A percentile compares a stretch with the other conserved stretches of the same genome.
These are phyloP conservation scores for Camelina hispida DNA, from an alignment of 345 rosid genomes.

Conservation along the genomic window DNA sequence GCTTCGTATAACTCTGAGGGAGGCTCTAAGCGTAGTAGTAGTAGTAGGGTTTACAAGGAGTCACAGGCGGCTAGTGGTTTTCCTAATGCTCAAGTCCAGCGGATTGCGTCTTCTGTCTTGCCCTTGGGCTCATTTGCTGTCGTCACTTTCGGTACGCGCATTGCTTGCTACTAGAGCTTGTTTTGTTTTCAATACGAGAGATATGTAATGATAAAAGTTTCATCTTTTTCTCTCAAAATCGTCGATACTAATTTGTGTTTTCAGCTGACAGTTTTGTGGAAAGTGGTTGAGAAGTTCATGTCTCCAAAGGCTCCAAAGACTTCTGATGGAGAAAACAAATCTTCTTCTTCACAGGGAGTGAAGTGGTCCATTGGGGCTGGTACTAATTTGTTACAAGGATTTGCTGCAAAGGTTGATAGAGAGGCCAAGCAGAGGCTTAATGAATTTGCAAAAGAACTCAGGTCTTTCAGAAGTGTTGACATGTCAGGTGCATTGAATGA, in stretches of 20 bases:
- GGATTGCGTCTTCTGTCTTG: constrained; percentile 58
- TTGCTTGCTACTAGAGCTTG: constrained; percentile 2
- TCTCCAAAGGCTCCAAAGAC: constrained; percentile 55
- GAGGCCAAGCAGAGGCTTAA: constrained; percentile 82
- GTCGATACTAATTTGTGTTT: constrained; percentile 60
- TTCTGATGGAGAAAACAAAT: constrained; percentile 50
- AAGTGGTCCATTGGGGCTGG: constrained; percentile 80
- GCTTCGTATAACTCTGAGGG: constrained; percentile 53
- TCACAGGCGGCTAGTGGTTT: constrained; percentile 61
- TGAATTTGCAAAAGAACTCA: constrained; percentile 80
- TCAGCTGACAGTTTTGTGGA: constrained; percentile 99
- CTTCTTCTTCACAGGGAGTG: constrained; percentile 62
- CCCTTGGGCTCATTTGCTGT: constrained; percentile 68
- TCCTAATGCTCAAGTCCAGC: constrained; percentile 56
- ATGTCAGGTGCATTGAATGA: constrained; percentile 73
- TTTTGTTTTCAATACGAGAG: not conserved
- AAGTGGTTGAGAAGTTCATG: constrained; percentile 73
- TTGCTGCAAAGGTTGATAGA: constrained; percentile 67
- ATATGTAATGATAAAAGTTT: not conserved
- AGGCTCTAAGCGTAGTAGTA: constrained; percentile 55
- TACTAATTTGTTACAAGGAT: constrained; percentile 71
- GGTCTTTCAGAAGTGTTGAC: constrained; percentile 79
- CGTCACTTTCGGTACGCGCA: constrained; percentile 69
- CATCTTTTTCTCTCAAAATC: constrained; percentile 22
- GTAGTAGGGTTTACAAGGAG: constrained; percentile 56